Evolutionary conservation across 2,329 filamentous ascomycete species (phyloP), one percentile per base, ranked within the genome.

Genomic region (Teratosphaeria viscida): DNA sequence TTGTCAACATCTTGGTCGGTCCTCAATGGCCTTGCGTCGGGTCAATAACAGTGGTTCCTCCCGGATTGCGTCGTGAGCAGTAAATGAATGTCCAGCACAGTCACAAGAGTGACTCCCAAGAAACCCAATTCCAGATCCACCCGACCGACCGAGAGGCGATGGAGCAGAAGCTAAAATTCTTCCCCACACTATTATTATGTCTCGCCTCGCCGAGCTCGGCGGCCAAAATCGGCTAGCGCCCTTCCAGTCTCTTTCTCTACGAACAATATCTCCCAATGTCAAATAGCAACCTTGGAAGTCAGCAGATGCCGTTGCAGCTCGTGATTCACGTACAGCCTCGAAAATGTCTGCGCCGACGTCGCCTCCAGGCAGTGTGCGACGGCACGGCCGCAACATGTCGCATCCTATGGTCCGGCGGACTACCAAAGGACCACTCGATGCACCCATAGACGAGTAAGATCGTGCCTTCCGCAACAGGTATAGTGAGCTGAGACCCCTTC

Each of bases 341-440:
- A 43, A 0, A 43, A 71, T 70, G 68, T 64, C 65, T 8, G 62
- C 65, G 10, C 60, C 67, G 2, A 59, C 59, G n/a, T 70, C 53
- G 7, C 53, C 53, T 59, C 70, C 5, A 66, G 68, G 10, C 43
- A 70, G 68, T 32, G 62, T 65, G 10, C 66, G 68, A n/a, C 65
- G 70, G 6, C 29, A 70, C 55, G 64, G 60, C 16, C 61, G 69
- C 8, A 71, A 71, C 52, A 66, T 68, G 14, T 72, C 70, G 2
- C 67, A 69, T 57, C 67, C 68, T 1, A 49, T 85, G 53, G 82
- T 86, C 8, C 79, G 87, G 56, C 84, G 86, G 52, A 82, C 86
- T 53, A 94, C 90, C 4, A 89, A 85, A 73, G 90, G 89, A 0
- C 90, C 90, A 3, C 78, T 95, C 23, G 90, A 94, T 47, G 67